Conservation (phyloP, 2,329 filamentous ascomycete species). For the Epichloe baconii region DNA sequence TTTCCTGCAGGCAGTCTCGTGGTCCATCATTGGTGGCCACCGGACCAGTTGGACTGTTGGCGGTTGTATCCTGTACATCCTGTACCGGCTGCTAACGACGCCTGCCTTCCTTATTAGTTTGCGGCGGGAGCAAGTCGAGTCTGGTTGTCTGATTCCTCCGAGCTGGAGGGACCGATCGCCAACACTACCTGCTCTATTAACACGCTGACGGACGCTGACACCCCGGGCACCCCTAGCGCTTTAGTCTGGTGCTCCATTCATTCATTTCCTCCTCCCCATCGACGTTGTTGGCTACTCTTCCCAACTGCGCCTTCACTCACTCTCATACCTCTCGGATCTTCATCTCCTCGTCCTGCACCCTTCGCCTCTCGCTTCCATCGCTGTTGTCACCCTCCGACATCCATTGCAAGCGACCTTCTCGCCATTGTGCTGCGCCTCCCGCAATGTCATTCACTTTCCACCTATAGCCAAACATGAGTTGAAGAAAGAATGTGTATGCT, state of each 20-base stretch:
- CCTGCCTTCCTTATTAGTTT: too few species aligned
- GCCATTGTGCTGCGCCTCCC: constrained; percentile 17
- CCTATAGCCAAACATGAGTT: constrained; percentile 25
- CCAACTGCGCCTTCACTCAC: neutral
- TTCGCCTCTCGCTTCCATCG: neutral
- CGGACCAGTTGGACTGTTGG: neutral
- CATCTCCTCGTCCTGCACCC: neutral
- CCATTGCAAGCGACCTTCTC: constrained; percentile 4
- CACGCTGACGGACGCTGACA: neutral
- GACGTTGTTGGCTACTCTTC: neutral
- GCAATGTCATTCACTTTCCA: constrained; percentile 20
- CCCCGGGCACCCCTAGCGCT: neutral
- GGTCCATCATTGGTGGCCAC: neutral
- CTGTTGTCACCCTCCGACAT: neutral
- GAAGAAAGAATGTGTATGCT: constrained; percentile 31
- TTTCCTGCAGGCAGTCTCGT: too few species aligned
- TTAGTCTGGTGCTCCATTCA: neutral
- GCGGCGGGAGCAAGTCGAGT: too few species aligned
- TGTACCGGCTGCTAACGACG: neutral
- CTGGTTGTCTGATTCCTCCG: too few species aligned
- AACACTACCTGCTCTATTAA: neutral
- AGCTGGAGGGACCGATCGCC: too few species aligned
- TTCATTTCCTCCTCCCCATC: neutral
- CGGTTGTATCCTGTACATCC: neutral
- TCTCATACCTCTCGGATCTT: neutral